These are phyloP conservation scores for Hirsutella rhossiliensis DNA, from an alignment of 2,329 filamentous ascomycete species.

Conservation along the genomic window DNA sequence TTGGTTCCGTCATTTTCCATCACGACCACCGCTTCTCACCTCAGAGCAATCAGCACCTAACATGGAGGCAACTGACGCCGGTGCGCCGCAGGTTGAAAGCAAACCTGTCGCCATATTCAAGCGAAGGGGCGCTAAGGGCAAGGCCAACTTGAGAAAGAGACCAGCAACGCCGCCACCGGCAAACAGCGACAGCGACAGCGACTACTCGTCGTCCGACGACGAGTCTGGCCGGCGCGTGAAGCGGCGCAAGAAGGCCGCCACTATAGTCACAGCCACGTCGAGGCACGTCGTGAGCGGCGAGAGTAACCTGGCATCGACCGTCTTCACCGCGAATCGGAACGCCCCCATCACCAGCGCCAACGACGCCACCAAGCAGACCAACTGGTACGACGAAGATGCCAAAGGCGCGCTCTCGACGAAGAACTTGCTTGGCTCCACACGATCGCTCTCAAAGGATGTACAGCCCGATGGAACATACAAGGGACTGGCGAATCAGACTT, in stretches of 20 bases:
- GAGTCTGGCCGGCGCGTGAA: constrained; percentile 69
- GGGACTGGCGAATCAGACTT: constrained; percentile 58
- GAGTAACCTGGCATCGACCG: constrained; percentile 34
- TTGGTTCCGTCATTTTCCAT: too few species aligned
- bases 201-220: constrained; percentile 63
- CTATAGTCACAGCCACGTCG: constrained; percentile 50
- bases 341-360: constrained; percentile 55
- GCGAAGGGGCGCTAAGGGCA: constrained; percentile 67
- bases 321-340: constrained; percentile 49
- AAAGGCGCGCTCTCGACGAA: constrained; percentile 33
- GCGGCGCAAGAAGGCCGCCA: constrained; percentile 56
- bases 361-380: constrained; percentile 79
- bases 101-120: constrained; percentile 63
- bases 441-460: constrained; percentile 21
- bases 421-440: constrained; percentile 47
- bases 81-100: too few species aligned
- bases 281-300: constrained; percentile 25
- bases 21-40: too few species aligned
- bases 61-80: too few species aligned
- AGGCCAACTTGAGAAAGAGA: constrained; percentile 69
- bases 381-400: constrained; percentile 77
- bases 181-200: constrained; percentile 45
- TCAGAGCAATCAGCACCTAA: too few species aligned
- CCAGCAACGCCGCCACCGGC: constrained; percentile 65
- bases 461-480: constrained; percentile 59